These are phyloP conservation scores for Boechera stricta DNA, from an alignment of 345 rosid genomes.

Conservation along the genomic window DNA sequence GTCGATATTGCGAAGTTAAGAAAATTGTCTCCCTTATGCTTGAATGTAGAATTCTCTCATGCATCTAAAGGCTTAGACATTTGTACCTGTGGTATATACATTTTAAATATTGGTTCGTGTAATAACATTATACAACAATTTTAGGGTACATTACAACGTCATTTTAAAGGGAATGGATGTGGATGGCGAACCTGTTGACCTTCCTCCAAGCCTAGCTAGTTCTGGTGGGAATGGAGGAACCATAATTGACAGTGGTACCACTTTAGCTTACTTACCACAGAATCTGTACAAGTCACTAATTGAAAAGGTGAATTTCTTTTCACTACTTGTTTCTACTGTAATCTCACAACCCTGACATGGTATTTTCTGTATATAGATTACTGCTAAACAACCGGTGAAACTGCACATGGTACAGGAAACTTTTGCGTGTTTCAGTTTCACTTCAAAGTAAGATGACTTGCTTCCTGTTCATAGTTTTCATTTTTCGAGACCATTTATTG, in stretches of 20 bases:
- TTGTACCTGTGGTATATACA: background rate
- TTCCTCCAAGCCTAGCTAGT: conserved; percentile 55
- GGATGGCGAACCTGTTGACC: conserved; percentile 57
- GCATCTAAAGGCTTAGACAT: background rate
- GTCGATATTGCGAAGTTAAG: background rate
- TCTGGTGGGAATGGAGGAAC: conserved; percentile 59
- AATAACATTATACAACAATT: conserved; percentile 45
- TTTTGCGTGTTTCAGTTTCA: conserved; percentile 69
- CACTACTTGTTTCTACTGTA: conserved; percentile 9
- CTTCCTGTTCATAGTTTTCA: conserved; percentile 4
- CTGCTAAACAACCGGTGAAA: conserved; percentile 58
- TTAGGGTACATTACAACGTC: conserved; percentile 90
- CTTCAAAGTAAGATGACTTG: conserved; percentile 59
- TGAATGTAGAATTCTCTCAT: no score
- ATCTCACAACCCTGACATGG: conserved; percentile 22
- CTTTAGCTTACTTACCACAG: conserved; percentile 84
- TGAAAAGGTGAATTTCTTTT: conserved; percentile 52
- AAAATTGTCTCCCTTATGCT: background rate
- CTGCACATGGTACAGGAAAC: conserved; percentile 63
- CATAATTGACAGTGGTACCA: conserved; percentile 93
- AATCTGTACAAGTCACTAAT: conserved; percentile 58
- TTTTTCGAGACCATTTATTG: background rate
- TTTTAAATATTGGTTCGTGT: background rate
- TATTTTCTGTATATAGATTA: conserved; percentile 52
- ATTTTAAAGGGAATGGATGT: conserved; percentile 74